A percentile compares a stretch with the other conserved stretches of the same genome.
Evolutionary conservation across 805 yeast genomes (phyloP).

Genomic region (Kregervanrija delftensis): DNA sequence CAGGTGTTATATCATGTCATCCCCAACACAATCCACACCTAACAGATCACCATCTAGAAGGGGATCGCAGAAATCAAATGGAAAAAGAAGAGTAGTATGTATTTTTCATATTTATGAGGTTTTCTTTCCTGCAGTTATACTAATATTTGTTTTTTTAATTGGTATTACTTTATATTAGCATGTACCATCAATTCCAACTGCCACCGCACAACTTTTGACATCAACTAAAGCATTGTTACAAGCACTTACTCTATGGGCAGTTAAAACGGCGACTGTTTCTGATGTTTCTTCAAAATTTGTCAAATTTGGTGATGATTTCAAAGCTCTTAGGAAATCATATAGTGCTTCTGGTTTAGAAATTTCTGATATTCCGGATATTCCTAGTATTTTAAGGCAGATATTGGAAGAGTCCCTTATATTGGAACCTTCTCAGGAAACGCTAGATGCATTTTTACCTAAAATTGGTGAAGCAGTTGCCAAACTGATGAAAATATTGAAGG

Average conservation of each 20-base stretch:
- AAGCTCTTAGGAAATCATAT: constrained; percentile 77
- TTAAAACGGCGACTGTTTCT: constrained; percentile 66
- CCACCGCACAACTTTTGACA: constrained; percentile 49
- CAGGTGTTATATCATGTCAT: no score
- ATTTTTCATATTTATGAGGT: no score
- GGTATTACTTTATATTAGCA: constrained; percentile 41
- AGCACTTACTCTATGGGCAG: constrained; percentile 85
- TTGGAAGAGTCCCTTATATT: constrained; percentile 83
- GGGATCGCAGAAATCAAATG: constrained; percentile 4
- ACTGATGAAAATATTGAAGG: constrained; percentile 69
- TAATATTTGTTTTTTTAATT: not conserved
- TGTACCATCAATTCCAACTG: constrained; percentile 58
- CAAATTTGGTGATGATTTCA: constrained; percentile 87
- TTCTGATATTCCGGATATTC: constrained; percentile 85
- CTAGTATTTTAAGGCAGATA: constrained; percentile 68
- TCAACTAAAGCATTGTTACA: constrained; percentile 88
- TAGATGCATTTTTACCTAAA: constrained; percentile 74
- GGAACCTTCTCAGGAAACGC: constrained; percentile 73
- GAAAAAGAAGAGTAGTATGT: constrained; percentile 8
- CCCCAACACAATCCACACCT: no score
- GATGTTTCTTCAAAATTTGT: constrained; percentile 90
- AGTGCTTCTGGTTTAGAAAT: constrained; percentile 72
- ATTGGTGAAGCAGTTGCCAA: constrained; percentile 82
- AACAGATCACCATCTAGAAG: no score
- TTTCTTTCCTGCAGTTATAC: not conserved